Evolutionary conservation across 495 filamentous ascomycete genomes (phyloP), one percentile per base, ranked within the genome.

Genomic region (Aspergillus sparsus): DNA sequence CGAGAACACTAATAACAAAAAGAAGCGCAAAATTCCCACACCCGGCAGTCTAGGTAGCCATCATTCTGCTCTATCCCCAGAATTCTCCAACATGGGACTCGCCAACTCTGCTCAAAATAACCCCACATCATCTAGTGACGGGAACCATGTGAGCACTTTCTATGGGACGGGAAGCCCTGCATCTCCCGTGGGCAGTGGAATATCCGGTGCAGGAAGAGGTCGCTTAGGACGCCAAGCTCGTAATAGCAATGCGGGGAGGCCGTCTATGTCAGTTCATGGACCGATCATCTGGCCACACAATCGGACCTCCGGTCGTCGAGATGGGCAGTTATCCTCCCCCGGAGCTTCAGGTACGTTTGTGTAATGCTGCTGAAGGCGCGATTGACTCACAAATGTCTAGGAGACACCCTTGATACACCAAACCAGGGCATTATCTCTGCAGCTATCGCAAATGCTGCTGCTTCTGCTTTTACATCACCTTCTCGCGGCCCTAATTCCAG

Each of bases 1-100:
- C 66, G 94, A 99, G 71, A 98, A 99, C 66, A 97, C 91, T 53
- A 98, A 97, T 70, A 98, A 99, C 71, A 99, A 99, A 74, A 98
- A 98, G 78, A 98, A 99, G 73, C 85, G 95, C 58, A 99, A 99
- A 74, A 97, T 98, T 33, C 95, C 95, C 5, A 90, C 89, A 0
- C 88, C 90, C n/a, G 89, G 87, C 5, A 87, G 85, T 53, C 75
- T 83, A 5, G 84, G 83, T 11, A 77, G 77, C 49, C 87, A 91
- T 57, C 84, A 86, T 61, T 83, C 78, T 21, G 80, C 77, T 49
- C 71, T 90, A 21, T 85, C 87, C 13, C 82, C 77, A 55, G 85
- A 83, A 72, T 81, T 79, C 70, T 84, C 87, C 35, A 85, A 72
- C 58, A 83, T 89, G 80, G 85, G 82, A 6, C 75, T 89, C 49